These are phyloP conservation scores for Cicer bijugum DNA, from an alignment of 306 rosid genomes.

Conservation along the genomic window DNA sequence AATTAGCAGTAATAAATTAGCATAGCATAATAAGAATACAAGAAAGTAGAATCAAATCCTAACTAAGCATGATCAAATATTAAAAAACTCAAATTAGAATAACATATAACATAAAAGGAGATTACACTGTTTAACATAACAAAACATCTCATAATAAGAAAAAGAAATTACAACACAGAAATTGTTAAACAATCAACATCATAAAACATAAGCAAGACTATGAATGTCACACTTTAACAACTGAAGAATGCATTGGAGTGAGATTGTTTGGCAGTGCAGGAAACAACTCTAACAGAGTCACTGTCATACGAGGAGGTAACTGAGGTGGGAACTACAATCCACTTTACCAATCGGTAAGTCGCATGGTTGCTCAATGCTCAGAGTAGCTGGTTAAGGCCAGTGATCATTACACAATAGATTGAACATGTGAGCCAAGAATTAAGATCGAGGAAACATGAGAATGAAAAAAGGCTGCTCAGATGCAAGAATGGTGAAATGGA, in stretches of 20 bases:
- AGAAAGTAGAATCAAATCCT: not conserved
- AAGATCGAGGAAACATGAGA: not conserved
- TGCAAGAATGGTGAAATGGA: not conserved
- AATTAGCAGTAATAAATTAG: not conserved
- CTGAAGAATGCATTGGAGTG: not conserved
- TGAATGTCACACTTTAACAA: constrained; percentile 8
- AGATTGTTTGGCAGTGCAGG: not conserved
- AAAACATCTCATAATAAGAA: not conserved
- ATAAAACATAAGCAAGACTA: not conserved
- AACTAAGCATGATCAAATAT: not conserved
- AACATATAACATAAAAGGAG: not conserved
- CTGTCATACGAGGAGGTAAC: not conserved
- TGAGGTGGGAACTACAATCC: not conserved
- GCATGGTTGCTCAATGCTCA: not conserved
- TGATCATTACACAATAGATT: not conserved
- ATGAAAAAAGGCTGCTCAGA: not conserved
- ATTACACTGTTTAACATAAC: not conserved
- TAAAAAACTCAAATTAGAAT: not conserved
- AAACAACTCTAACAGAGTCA: not conserved
- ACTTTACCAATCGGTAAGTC: not conserved
- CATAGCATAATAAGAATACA: too few species aligned
- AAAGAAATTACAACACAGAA: not conserved
- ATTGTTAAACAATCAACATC: not conserved
- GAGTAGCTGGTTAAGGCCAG: not conserved
- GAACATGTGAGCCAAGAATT: not conserved